Base-by-base conservation (phyloP, 2,329 filamentous ascomycete genomes). In the Diaporthe sp. region DNA sequence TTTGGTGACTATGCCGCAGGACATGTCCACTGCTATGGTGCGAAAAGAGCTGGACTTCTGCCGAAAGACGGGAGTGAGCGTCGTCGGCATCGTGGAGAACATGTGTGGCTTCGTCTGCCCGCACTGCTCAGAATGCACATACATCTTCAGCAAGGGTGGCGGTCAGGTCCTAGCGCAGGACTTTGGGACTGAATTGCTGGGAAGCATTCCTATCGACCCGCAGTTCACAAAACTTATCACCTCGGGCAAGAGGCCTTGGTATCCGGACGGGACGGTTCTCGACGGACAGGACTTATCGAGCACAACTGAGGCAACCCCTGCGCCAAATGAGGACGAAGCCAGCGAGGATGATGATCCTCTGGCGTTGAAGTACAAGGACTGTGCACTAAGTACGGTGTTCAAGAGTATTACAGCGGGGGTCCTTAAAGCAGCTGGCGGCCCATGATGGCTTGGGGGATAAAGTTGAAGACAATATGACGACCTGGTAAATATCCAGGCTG, bases 1-100 rank as follows among this genome's bases (percentile, higher is more conserved):
- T 0, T 92, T 99, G 0, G 96, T 99, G 1, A 99, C 97, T 3
- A 99, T 97, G 0, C 97, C 97, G 0, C 97, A 99, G 82, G 97
- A 96, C 0, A 94, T 99, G 65, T 93, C 95, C 17, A 97, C 96
- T 37, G 94, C 95, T 0, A 97, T 99, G 81, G 97, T 99, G 50
- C 93, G 94, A 80, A 98, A 98, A 81, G 96, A 98, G 83, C 89
- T 98, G 77, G 98, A 98, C 82, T 98, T 98, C 81, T 98, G 96
- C 84, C 87, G 87, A 69, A 98, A 98, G 85, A 96, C 94, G 1
- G 90, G 91, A 39, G 92, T 98, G 65, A 87, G 89, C 2, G 91
- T 97, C 47, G 86, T 98, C 15, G 97, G 97, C 0, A 96, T 99
- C 1, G 90, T 99, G 59, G 97, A 99, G 85, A 99, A 99, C 82